Conservation (phyloP, 2,329 filamentous ascomycete genomes). For the Triangularia verruculosa region DNA sequence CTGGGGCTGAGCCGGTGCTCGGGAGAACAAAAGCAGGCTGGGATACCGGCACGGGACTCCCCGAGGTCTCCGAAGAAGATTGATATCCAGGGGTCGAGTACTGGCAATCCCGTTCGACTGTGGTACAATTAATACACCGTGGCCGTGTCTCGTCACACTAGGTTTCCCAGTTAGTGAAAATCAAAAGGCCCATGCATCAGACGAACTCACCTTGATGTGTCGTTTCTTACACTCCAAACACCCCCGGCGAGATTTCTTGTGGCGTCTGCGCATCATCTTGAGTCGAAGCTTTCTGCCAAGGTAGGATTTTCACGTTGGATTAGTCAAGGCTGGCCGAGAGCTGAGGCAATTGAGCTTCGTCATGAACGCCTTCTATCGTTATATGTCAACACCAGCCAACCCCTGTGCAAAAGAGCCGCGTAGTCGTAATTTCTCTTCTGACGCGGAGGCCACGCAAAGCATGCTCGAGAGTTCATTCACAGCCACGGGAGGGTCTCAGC, state of each 20-base stretch:
- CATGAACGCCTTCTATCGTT: background rate
- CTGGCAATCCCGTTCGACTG: constrained; percentile 30
- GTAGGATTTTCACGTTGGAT: background rate
- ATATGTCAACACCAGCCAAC: background rate
- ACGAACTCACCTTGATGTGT: constrained; percentile 31
- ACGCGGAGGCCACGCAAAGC: background rate
- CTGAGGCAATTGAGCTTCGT: background rate
- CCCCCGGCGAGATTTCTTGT: constrained; percentile 33
- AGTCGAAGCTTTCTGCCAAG: background rate
- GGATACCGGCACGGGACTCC: constrained; percentile 11
- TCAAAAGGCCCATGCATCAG: background rate
- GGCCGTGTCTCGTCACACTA: constrained; percentile 35
- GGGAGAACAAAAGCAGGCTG: background rate
- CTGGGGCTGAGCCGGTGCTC: background rate
- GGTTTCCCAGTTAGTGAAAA: background rate
- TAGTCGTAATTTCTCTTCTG: constrained; percentile 7
- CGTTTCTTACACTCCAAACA: constrained; percentile 35
- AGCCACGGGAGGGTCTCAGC: constrained; percentile 6
- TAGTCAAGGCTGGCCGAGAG: background rate
- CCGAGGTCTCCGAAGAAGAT: constrained; percentile 13
- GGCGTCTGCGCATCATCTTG: constrained; percentile 28
- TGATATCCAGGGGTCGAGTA: constrained; percentile 21
- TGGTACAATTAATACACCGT: constrained; percentile 32
- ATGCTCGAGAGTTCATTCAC: background rate
- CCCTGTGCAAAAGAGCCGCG: background rate